phyloP scores from a whole-genome alignment of 2,329 filamentous ascomycete species.

The Colletotrichum theobromicola region DNA sequence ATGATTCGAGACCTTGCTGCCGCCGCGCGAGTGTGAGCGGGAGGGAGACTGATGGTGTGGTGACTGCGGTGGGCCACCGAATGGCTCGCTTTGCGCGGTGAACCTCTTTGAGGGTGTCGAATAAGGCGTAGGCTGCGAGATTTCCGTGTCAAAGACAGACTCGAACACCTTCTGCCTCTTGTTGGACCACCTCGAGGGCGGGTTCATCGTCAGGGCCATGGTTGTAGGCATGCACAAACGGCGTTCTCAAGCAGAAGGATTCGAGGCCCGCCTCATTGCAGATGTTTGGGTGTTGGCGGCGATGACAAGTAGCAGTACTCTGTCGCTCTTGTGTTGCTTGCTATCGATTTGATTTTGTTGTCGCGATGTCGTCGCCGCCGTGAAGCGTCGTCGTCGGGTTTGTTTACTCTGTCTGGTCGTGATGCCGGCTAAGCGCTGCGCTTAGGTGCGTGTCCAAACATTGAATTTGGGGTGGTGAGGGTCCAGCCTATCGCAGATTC shows the following conservation, averaged over 20 bases:
- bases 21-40: neutral
- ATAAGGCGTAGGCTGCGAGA: conserved; percentile 53
- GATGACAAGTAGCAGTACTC: neutral
- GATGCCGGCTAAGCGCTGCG: conserved; percentile 20
- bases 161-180: conserved; percentile 54
- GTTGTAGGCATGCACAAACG: neutral
- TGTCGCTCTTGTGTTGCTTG: neutral
- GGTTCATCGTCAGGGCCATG: conserved; percentile 10
- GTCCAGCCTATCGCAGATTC: conserved; percentile 10
- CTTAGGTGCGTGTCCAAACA: conserved; percentile 9
- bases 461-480: neutral
- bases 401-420: conserved; percentile 21
- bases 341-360: neutral
- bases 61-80: conserved; percentile 43
- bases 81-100: conserved; percentile 48
- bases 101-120: conserved; percentile 42
- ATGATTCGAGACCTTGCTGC: neutral
- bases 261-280: conserved; percentile 7
- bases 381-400: neutral
- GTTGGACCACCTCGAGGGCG: conserved; percentile 16
- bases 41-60: conserved; percentile 23
- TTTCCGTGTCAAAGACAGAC: conserved; percentile 60
- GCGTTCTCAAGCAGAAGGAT: conserved; percentile 13
- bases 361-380: neutral
- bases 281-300: neutral